These are phyloP conservation scores for Pinus taeda DNA, from an alignment of 75 land plant genomes.

Conservation along the genomic window DNA sequence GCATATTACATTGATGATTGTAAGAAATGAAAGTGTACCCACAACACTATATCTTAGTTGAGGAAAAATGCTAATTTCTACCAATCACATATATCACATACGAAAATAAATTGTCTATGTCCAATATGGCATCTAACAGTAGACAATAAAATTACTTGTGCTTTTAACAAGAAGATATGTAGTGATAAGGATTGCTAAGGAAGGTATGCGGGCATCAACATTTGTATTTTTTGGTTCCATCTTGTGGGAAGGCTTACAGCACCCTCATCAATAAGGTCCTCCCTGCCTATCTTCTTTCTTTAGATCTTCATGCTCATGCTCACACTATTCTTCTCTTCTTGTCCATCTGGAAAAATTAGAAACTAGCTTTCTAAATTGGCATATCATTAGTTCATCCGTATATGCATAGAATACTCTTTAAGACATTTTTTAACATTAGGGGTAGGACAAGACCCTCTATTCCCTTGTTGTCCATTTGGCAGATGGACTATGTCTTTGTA, in stretches of 20 bases:
- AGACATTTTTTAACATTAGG: no score
- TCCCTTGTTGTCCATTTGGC: no score
- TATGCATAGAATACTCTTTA: no score
- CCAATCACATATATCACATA: neutral
- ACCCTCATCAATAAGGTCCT: neutral
- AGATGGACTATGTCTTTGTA: no score
- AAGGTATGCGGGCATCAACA: neutral
- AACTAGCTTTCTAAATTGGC: no score
- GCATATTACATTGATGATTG: neutral
- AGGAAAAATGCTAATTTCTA: neutral
- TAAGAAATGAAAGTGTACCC: neutral
- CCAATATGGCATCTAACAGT: neutral
- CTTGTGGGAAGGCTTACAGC: neutral
- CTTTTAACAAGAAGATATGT: neutral
- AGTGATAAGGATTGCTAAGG: neutral
- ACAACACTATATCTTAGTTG: neutral
- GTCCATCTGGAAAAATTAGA: no score
- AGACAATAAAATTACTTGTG: neutral
- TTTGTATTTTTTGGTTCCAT: neutral
- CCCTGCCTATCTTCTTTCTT: neutral
- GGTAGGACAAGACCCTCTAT: no score
- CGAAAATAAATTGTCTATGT: neutral
- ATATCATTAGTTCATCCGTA: no score
- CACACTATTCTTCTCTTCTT: no score
- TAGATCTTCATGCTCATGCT: neutral